Conservation (phyloP, 495 filamentous ascomycete species). For the Hypoxylon trugodes region DNA sequence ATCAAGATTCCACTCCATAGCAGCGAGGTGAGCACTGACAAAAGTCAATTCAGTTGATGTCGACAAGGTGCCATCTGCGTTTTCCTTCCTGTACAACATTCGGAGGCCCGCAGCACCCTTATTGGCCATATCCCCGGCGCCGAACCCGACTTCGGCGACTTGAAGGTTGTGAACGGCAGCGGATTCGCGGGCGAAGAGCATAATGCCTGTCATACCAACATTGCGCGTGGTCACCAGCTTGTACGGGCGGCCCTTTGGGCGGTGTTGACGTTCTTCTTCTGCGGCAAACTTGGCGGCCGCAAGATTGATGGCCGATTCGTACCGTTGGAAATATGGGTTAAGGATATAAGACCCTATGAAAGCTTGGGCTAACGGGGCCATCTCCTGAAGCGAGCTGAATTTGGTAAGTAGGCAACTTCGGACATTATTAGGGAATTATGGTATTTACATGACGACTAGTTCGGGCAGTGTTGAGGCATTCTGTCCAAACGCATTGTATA, state of each 20-base stretch:
- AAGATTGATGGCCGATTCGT: slow-evolving; percentile 72
- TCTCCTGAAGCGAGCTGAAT: slow-evolving; percentile 79
- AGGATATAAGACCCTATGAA: slow-evolving; percentile 88
- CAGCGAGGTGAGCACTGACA: slow-evolving; percentile 86
- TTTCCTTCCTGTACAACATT: slow-evolving; percentile 59
- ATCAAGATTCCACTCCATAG: slow-evolving; percentile 76
- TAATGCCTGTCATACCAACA: slow-evolving; percentile 86
- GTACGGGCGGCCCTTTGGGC: slow-evolving; percentile 50
- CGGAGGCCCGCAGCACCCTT: slow-evolving; percentile 90
- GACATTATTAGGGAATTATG: background rate
- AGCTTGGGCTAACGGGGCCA: slow-evolving; percentile 81
- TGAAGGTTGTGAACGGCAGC: slow-evolving; percentile 66
- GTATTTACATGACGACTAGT: slow-evolving; percentile 68
- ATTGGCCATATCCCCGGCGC: slow-evolving; percentile 87
- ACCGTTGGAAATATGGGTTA: slow-evolving; percentile 74
- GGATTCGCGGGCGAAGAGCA: slow-evolving; percentile 76
- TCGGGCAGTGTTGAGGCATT: slow-evolving; percentile 64
- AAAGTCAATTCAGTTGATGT: slow-evolving; percentile 74
- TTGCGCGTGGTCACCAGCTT: slow-evolving; percentile 65
- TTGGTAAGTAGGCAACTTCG: background rate
- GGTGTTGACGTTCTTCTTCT: slow-evolving; percentile 14
- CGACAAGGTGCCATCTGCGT: slow-evolving; percentile 23
- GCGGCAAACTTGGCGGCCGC: slow-evolving; percentile 58
- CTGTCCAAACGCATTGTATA: slow-evolving; percentile 73
- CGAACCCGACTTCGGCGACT: slow-evolving; percentile 80